Conservation (phyloP, 139 green algal species). For the Chlamydomonas sp. region DNA sequence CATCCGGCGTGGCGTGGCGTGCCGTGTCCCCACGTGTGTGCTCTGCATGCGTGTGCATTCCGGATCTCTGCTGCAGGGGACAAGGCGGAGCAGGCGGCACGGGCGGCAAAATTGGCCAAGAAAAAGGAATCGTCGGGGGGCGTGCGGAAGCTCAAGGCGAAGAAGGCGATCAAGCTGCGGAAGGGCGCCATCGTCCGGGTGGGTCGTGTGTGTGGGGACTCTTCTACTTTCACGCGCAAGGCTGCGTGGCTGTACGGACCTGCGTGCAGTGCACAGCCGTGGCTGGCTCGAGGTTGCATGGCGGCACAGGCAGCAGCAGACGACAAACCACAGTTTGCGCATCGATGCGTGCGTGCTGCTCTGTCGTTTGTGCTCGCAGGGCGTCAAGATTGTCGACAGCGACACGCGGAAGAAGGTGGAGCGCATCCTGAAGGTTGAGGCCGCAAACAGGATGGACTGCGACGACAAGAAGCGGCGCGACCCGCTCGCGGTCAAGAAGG, state of each 20-base stretch:
- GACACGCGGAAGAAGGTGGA: slow-evolving; percentile 11
- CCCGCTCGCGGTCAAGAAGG: no score
- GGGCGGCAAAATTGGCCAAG: background rate
- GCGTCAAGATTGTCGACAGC: slow-evolving; percentile 14
- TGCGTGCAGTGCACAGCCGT: no score
- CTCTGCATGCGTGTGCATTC: no score
- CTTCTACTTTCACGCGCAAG: no score
- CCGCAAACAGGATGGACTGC: slow-evolving; percentile 11
- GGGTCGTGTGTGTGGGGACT: no score
- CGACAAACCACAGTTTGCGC: no score
- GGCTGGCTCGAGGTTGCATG: no score
- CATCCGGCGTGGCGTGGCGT: no score
- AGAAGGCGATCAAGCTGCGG: background rate
- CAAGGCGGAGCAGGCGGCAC: background rate
- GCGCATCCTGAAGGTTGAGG: slow-evolving; percentile 5
- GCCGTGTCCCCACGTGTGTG: no score
- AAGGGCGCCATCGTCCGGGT: no score
- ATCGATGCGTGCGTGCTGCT: background rate
- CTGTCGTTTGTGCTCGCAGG: background rate
- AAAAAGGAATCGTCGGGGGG: slow-evolving; percentile 3
- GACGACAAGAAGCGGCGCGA: slow-evolving; percentile 1
- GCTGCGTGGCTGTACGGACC: no score
- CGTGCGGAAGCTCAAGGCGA: slow-evolving; percentile 6
- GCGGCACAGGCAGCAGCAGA: no score
- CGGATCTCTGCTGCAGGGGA: slow-evolving; percentile 6